Evolutionary conservation across 139 green algal species (phyloP).

Genomic region (Chlamydomonas urium): DNA sequence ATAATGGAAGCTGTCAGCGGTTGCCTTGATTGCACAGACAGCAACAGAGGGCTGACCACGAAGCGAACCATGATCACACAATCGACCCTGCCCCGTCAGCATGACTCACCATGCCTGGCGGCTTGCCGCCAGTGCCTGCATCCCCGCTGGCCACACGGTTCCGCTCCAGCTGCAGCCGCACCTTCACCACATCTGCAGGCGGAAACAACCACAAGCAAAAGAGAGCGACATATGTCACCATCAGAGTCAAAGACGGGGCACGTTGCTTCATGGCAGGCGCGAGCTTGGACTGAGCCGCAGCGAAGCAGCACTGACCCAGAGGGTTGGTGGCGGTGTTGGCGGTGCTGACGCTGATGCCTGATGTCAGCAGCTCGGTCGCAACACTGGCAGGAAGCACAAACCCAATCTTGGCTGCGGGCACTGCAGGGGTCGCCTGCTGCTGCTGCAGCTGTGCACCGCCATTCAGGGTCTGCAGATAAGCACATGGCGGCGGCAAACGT

Average conservation of each 20-base stretch:
- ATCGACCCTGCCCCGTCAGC: too few relatives aligned
- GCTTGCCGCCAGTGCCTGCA: slow-evolving; percentile 3
- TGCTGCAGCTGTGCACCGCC: not conserved
- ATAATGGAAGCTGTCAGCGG: too few relatives aligned
- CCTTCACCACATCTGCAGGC: slow-evolving; percentile 69
- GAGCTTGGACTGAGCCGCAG: not conserved
- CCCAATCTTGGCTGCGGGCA: too few relatives aligned
- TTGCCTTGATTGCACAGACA: too few relatives aligned
- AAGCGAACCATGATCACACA: too few relatives aligned
- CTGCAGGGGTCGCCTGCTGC: not conserved
- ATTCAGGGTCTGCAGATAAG: too few relatives aligned
- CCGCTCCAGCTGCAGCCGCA: slow-evolving; percentile 62
- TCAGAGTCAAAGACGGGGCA: not conserved
- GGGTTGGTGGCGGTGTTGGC: slow-evolving; percentile 44
- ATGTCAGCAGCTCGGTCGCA: slow-evolving; percentile 35
- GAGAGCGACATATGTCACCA: not conserved
- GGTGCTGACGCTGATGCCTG: slow-evolving; percentile 28
- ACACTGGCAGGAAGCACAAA: not conserved
- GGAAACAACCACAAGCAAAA: not conserved
- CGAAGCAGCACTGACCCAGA: slow-evolving; percentile 17
- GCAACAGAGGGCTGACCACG: too few relatives aligned
- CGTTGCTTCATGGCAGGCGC: not conserved
- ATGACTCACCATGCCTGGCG: too few relatives aligned
- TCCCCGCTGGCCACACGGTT: not conserved
- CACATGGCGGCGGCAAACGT: too few relatives aligned